Conservation (phyloP, 306 rosid genomes). For the Trichosanthes truncata region DNA sequence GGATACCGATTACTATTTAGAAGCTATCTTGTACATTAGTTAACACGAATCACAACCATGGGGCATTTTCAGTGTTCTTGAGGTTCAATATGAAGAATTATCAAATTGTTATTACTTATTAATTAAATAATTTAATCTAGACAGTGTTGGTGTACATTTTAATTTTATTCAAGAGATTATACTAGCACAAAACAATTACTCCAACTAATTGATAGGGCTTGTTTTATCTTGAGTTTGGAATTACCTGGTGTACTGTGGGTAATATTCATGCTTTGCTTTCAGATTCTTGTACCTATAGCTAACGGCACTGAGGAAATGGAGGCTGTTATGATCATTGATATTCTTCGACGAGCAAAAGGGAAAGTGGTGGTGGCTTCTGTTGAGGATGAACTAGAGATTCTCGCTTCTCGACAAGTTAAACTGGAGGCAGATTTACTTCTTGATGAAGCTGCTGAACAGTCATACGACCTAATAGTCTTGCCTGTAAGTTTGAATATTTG, state of each 20-base stretch:
- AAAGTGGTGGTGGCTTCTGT: conserved; percentile 83
- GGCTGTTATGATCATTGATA: conserved; percentile 65
- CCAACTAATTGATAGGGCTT: neutral
- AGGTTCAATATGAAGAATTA: neutral
- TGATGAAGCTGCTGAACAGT: conserved; percentile 54
- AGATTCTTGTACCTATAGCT: conserved; percentile 92
- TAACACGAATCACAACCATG: neutral
- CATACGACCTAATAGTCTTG: conserved; percentile 72
- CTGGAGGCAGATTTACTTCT: conserved; percentile 79
- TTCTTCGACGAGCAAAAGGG: conserved; percentile 75
- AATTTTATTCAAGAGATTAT: neutral
- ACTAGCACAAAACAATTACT: neutral
- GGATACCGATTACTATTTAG: neutral
- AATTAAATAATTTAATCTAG: neutral
- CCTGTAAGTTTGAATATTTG: conserved; percentile 44
- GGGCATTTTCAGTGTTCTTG: neutral
- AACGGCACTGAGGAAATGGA: conserved; percentile 95
- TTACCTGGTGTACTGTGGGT: neutral
- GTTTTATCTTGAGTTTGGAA: neutral
- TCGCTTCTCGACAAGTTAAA: conserved; percentile 71
- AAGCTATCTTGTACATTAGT: neutral
- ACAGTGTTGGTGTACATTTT: neutral
- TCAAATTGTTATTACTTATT: neutral
- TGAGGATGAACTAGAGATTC: conserved; percentile 53
- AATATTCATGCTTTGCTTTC: conserved; percentile 18